Evolutionary conservation across 345 rosid species (phyloP), one percentile per base, ranked within the genome.

Genomic region (Turritis glabra): DNA sequence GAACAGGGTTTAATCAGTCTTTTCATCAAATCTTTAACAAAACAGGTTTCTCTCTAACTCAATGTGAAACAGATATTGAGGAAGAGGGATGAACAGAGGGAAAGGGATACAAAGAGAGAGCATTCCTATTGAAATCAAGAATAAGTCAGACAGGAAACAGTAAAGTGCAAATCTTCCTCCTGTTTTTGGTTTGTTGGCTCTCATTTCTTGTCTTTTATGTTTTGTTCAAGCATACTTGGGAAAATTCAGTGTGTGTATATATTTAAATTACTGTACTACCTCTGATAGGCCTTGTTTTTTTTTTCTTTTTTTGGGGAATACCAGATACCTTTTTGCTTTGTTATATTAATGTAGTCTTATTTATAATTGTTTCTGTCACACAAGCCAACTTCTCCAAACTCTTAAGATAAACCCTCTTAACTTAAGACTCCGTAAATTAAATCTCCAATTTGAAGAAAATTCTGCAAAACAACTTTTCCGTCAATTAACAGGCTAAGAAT

Each of bases 111-210:
- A 55, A 3, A 64, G 23, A 67, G 7, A 32, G 32, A 29, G 52
- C 58, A 59, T 58, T 65, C 22, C 30, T 44, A 30, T 47, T 55
- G 46, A 55, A 55, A 65, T 33, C 25, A 65, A 67, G 61, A 51
- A 72, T 22, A 64, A 44, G 56, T 32, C 18, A 15, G 33, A 58
- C 17, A 46, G 55, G 52, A n/a, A 51, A 13, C 37, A n/a, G n/a
- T n/a, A 53, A 35, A 59, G 27, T 68, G 69, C 72, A 67, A 74
- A 74, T 29, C n/a, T 55, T 65, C 48, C 59, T 65, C 25, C 13
- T 19, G 32, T 65, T 74, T 14, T 25, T 74, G 64, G 48, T 21
- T 41, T 53, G 37, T 54, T 22, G 40, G 21, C 15, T 52, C 25
- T 56, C 55, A 9, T 44, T 3, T 33, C 51, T 26, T 62, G 48